Evolutionary conservation across 805 yeast genomes (phyloP).

Genomic region (Schizosaccharomyces pombe): ASM294v3 CU329670.1:4687501-4688000

Average conservation of each 20-base stretch:
- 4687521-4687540: slow-evolving; percentile 59
- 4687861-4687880: not conserved
- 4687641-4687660: slow-evolving; percentile 88
- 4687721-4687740: slow-evolving; percentile 60
- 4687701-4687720: slow-evolving; percentile 51
- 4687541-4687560: slow-evolving; percentile 80
- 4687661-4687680: slow-evolving; percentile 81
- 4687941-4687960: slow-evolving; percentile 19
- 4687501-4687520: not conserved
- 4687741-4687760: not conserved
- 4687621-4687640: slow-evolving; percentile 79
- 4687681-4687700: slow-evolving; percentile 55
- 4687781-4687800: not conserved
- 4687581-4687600: slow-evolving; percentile 54
- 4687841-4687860: not conserved
- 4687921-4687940: not conserved
- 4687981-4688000: not conserved
- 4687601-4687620: slow-evolving; percentile 83
- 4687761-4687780: not conserved
- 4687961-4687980: not conserved
- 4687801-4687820: not conserved
- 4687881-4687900: not conserved
- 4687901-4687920: not conserved
- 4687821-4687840: not conserved
- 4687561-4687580: slow-evolving; percentile 80